phyloP scores from a whole-genome alignment of 2,329 filamentous ascomycete species.

The Mycosphaerella sp. region DNA sequence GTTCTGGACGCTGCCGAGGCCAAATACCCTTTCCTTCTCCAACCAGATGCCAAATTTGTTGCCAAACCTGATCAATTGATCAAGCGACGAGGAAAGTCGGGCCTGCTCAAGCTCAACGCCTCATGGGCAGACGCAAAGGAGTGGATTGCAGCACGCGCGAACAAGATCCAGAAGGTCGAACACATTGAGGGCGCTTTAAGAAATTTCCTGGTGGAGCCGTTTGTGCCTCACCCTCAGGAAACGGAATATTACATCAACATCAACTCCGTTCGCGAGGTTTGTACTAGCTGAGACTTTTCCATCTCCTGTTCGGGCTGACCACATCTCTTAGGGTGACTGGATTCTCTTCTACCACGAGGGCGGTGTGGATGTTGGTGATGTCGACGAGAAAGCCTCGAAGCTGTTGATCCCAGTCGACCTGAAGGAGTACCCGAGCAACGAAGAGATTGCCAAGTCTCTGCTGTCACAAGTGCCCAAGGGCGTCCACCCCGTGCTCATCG shows the following conservation, averaged over 20 bases:
- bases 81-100: constrained; percentile 99
- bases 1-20: constrained; percentile 93
- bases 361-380: constrained; percentile 98
- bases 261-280: constrained; percentile 98
- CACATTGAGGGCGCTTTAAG: constrained; percentile 79
- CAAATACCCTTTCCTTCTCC: constrained; percentile 93
- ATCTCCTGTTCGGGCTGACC: constrained; percentile 27
- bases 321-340: constrained; percentile 75
- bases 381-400: constrained; percentile 98
- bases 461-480: constrained; percentile 91
- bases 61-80: constrained; percentile 99
- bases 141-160: constrained; percentile 88
- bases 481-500: constrained; percentile 94
- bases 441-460: constrained; percentile 76
- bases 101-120: constrained; percentile 94
- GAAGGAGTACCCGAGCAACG: constrained; percentile 88
- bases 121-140: constrained; percentile 87
- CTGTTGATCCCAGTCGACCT: constrained; percentile 95
- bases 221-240: constrained; percentile 88
- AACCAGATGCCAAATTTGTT: constrained; percentile 80
- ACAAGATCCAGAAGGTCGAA: constrained; percentile 91
- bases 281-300: constrained; percentile 36
- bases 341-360: constrained; percentile 99
- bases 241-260: constrained; percentile 99
- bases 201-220: constrained; percentile 97